Percentiles rank a stretch among this genome's conserved stretches.
These are phyloP conservation scores for Colletotrichum sp. DNA, from an alignment of 2,329 filamentous ascomycete species.

Conservation along the genomic window DNA sequence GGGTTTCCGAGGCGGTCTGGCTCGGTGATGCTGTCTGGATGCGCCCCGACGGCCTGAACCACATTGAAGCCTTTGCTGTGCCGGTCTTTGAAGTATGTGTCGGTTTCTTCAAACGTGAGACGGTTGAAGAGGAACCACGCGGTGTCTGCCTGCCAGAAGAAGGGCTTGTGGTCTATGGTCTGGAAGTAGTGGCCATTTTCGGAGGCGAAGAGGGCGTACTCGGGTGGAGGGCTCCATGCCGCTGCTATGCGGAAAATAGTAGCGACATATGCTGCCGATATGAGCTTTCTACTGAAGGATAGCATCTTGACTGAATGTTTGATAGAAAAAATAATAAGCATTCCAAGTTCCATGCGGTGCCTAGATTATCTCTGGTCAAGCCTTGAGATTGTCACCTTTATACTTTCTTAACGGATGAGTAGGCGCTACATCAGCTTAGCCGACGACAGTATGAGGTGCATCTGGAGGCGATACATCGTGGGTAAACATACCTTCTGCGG, in stretches of 20 bases:
- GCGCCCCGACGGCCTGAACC: neutral
- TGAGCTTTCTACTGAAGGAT: neutral
- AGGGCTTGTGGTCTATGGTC: neutral
- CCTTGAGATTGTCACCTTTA: neutral
- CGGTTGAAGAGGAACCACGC: neutral
- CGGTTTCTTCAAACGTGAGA: neutral
- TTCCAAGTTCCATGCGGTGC: neutral
- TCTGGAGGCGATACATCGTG: neutral
- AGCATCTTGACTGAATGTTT: neutral
- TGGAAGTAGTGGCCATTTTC: neutral
- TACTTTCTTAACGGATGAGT: neutral
- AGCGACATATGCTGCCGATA: neutral
- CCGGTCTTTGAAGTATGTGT: neutral
- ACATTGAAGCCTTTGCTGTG: neutral
- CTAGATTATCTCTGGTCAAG: rapidly evolving
- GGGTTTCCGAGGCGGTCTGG: neutral
- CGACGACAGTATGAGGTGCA: neutral
- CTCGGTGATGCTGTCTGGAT: neutral
- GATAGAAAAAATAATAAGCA: neutral
- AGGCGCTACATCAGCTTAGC: neutral
- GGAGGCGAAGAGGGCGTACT: neutral
- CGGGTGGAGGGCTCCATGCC: neutral
- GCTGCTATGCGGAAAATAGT: neutral
- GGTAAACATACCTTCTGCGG: neutral
- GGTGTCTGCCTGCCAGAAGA: neutral